Evolutionary conservation across 169 alveolate species (phyloP), one percentile per base, ranked within the genome.

Genomic region (Pseudocohnilembus persalinus): DNA sequence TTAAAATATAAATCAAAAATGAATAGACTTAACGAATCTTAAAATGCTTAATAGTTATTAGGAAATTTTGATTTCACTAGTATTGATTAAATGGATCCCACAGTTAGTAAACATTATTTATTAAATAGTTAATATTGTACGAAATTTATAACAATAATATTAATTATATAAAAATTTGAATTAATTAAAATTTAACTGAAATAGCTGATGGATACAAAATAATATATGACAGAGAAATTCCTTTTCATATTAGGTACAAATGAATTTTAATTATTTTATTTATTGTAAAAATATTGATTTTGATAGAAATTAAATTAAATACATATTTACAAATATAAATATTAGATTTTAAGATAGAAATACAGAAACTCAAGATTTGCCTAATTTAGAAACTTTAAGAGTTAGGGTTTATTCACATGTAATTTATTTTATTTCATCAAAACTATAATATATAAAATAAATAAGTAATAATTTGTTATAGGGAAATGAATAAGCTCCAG

Each of bases 211-310:
- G 99, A 15, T 98, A 97, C 82, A 87, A 88, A 28, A 89, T 95
- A 20, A 82, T 96, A 28, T 98, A 95, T 90, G 98, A 96, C 74
- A 90, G 98, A 74, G 99, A 98, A 89, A 97, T 96, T 31, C 99
- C 99, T 20, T 97, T 96, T 92, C 32, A 28, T 79, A 79, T 79
- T 29, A 77, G 82, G 82, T 77, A 77, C 16, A 29, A 16, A 15
- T 49, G 4, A 4, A 11, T 11, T 49, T 49, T 11, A 11, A 49
- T 49, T 11, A 49, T 49, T 11, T 49, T 4, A 49, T 49, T 11
- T 20, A 49, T 11, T 4, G 20, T 11, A 11, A 49, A 49, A 49
- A 49, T 20, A 49, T 49, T 11, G 4, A 49, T 11, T 49, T 20
- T 20, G 20, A 49, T 49, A 49, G 20, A 49, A 49, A 49, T 49